Evolutionary conservation across 345 rosid genomes (phyloP).

Genomic region (Eutrema heterophyllum): DNA sequence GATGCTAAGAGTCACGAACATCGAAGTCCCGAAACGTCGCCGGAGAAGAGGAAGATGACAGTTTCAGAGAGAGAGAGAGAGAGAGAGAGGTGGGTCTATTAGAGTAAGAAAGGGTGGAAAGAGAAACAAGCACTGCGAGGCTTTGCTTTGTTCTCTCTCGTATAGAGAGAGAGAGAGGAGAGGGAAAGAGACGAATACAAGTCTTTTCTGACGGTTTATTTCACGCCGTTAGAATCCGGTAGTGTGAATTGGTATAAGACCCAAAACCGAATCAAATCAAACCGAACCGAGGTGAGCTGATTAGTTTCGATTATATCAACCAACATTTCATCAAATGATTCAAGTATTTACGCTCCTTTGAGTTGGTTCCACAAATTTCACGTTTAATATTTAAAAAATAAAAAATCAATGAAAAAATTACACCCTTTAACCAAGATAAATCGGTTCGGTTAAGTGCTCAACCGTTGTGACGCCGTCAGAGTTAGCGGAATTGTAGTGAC

Average conservation of each 20-base stretch:
- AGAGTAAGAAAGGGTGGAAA: slow-evolving; percentile 23
- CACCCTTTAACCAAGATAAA: neutral
- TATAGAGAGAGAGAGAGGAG: slow-evolving; percentile 22
- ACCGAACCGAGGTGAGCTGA: neutral
- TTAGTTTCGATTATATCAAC: neutral
- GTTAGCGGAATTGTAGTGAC: slow-evolving; percentile 20
- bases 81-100: too few species aligned
- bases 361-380: too few species aligned
- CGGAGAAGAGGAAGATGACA: slow-evolving; percentile 15
- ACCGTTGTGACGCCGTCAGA: slow-evolving; percentile 11
- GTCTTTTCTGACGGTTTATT: slow-evolving; percentile 54
- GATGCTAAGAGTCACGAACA: neutral
- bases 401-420: too few species aligned
- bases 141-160: slow-evolving; percentile 25
- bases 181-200: slow-evolving; percentile 34
- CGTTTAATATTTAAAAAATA: too few species aligned
- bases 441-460: neutral
- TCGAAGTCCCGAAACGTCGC: neutral
- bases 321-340: neutral
- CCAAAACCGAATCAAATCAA: neutral
- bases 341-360: too few species aligned
- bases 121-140: slow-evolving; percentile 18
- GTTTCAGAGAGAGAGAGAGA: slow-evolving; percentile 13
- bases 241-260: neutral
- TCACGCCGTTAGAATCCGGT: slow-evolving; percentile 44